A percentile compares a stretch with the other conserved stretches of the same genome.
These are phyloP conservation scores for Erodium texanum DNA, from an alignment of 441 rosid genomes.

Conservation along the genomic window DNA sequence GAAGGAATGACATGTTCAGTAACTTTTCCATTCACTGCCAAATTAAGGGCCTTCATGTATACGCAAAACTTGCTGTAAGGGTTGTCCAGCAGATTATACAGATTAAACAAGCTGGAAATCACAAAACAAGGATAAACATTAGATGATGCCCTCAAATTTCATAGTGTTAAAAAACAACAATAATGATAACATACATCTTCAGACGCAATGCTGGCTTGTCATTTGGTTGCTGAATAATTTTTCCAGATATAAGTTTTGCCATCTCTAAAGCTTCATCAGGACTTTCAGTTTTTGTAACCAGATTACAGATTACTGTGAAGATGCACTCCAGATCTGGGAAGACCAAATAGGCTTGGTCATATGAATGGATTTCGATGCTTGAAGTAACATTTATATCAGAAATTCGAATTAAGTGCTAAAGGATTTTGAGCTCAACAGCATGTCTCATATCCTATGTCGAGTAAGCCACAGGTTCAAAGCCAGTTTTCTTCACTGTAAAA, in stretches of 20 bases:
- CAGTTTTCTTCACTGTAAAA: background rate
- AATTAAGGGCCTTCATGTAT: constrained; percentile 65
- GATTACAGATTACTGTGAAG: constrained; percentile 89
- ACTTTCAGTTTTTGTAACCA: constrained; percentile 52
- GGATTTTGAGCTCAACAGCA: background rate
- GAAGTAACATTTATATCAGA: background rate
- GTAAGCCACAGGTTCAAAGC: background rate
- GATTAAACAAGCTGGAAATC: constrained; percentile 78
- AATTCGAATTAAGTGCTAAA: background rate
- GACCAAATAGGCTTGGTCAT: constrained; percentile 1
- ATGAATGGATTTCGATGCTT: background rate
- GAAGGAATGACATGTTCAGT: constrained; percentile 62
- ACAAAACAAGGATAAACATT: constrained; percentile 15
- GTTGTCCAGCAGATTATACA: constrained; percentile 72
- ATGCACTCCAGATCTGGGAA: constrained; percentile 82
- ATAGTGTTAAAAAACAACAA: constrained; percentile 4
- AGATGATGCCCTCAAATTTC: constrained; percentile 14
- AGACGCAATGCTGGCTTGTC: constrained; percentile 85
- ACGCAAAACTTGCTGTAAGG: constrained; percentile 66
- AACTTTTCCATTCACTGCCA: constrained; percentile 76
- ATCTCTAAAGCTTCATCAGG: constrained; percentile 63
- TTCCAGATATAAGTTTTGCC: constrained; percentile 60
- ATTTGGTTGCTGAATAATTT: constrained; percentile 70
- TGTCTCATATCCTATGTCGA: background rate
- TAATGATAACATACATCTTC: constrained; percentile 54